These are phyloP conservation scores for Spirogloea muscicola DNA, from an alignment of 139 green algal genomes.

Conservation along the genomic window DNA sequence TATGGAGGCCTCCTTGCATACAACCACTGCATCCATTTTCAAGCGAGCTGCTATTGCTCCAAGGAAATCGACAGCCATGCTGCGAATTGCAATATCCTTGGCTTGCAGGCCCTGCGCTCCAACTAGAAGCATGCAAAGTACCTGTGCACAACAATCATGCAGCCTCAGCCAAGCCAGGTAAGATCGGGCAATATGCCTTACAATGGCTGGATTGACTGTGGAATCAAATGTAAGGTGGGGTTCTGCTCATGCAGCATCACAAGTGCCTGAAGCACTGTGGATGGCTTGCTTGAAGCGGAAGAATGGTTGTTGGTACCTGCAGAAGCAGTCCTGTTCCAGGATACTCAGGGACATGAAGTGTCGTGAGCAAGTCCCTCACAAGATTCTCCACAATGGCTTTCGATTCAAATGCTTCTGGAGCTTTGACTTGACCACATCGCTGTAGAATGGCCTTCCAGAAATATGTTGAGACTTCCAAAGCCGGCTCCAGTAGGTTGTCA, in stretches of 20 bases:
- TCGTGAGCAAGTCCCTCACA: background rate
- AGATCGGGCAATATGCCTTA: background rate
- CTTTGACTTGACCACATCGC: background rate
- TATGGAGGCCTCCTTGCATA: background rate
- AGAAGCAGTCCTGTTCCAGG: background rate
- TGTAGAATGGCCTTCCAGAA: conserved; percentile 6
- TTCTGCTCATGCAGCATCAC: too few relatives aligned
- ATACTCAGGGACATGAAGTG: conserved; percentile 1
- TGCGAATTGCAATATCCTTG: background rate
- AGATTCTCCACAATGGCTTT: conserved; percentile 23
- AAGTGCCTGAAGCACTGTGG: too few relatives aligned
- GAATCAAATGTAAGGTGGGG: too few relatives aligned
- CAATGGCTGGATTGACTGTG: too few relatives aligned
- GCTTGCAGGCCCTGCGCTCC: background rate
- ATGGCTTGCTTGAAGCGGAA: too few relatives aligned
- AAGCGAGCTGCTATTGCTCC: conserved; percentile 2
- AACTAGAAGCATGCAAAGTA: background rate
- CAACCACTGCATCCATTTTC: background rate
- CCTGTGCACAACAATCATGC: background rate
- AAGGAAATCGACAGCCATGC: conserved; percentile 3
- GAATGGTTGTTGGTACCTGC: too few relatives aligned
- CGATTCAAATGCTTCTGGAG: conserved; percentile 5
- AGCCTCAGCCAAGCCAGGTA: background rate
- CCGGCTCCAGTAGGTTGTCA: background rate
- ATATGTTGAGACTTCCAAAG: background rate